Evolutionary conservation across 2,329 filamentous ascomycete species (phyloP), one percentile per base, ranked within the genome.

Genomic region (Zasmidium citrigriseum): DNA sequence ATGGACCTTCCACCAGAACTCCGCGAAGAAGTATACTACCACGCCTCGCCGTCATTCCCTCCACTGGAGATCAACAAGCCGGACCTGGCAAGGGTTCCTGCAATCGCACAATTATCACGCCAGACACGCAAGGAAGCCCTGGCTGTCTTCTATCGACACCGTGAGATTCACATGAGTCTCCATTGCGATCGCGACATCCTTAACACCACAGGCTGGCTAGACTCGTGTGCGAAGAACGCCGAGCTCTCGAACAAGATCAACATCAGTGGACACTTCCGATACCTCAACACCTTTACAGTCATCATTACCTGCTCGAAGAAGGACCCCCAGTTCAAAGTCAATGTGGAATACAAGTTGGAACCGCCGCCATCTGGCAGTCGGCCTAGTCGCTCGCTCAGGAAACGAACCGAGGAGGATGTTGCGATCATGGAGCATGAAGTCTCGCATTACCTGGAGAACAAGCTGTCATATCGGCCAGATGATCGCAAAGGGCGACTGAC

Each of bases 21-120:
- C 2, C 45, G 58, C 14, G 58, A 60, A 22, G 7, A 25, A 16
- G 34, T 55, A n/a, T 60, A 60, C 41, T 44, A 24, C 24, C 29
- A 41, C 34, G 54, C 54, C 3, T 52, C 54, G 12, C 46, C 24
- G 41, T 46, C 49, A 18, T 52, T 60, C 34, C 54, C 58, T 46
- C 54, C 58, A 9, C 50, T 60, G 46, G 55, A 57, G 21, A 60
- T 54, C 24, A 57, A 57, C 16, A 55, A 48, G n/a, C 50, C 50
- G 4, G 47, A 54, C 23, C 20, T 38, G 20, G 54, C 34, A 11
- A 29, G 44, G 9, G 25, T 60, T n/a, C 54, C 58, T 14, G n/a
- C 38, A 3, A 54, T 60, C 14, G 54, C 58, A 4, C 49, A 60
- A 23, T 51, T 60, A 12, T 46, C 25, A 24, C 25, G 41, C 14